Percentiles rank a stretch among this genome's conserved stretches.
These are phyloP conservation scores for Flueggea neowawraea DNA, from an alignment of 441 rosid species.

Conservation along the genomic window DNA sequence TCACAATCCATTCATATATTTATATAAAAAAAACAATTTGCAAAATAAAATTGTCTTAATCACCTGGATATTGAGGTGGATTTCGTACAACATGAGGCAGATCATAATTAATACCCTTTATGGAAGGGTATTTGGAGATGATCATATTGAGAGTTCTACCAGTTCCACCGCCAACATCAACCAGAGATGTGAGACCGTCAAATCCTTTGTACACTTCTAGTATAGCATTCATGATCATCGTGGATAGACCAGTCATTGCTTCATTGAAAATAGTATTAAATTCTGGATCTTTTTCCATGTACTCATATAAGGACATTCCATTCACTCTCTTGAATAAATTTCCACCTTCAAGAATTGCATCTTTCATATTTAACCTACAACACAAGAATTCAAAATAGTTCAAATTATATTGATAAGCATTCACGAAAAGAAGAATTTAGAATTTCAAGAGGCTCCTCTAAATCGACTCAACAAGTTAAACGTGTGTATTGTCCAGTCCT, in stretches of 20 bases:
- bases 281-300: constrained; percentile 52
- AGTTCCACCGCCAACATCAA: constrained; percentile 70
- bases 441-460: no score
- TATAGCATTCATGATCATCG: constrained; percentile 52
- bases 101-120: constrained; percentile 72
- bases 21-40: no score
- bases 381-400: no score
- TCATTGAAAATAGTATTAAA: constrained; percentile 60
- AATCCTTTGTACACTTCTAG: constrained; percentile 61
- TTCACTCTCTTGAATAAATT: no score
- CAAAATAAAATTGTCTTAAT: no score
- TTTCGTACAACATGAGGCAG: constrained; percentile 55
- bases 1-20: no score
- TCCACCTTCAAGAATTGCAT: constrained; percentile 28
- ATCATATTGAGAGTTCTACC: constrained; percentile 56
- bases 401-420: no score
- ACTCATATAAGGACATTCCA: constrained; percentile 38
- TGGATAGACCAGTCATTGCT: constrained; percentile 55
- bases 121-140: constrained; percentile 47
- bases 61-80: constrained; percentile 22
- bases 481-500: no score
- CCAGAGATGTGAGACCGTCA: constrained; percentile 40
- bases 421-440: no score
- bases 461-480: no score
- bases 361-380: constrained; percentile 65